Percentiles rank a stretch among this genome's conserved stretches.
Conservation (phyloP, 2,329 filamentous ascomycete species). For the Neonectria punicea region DNA sequence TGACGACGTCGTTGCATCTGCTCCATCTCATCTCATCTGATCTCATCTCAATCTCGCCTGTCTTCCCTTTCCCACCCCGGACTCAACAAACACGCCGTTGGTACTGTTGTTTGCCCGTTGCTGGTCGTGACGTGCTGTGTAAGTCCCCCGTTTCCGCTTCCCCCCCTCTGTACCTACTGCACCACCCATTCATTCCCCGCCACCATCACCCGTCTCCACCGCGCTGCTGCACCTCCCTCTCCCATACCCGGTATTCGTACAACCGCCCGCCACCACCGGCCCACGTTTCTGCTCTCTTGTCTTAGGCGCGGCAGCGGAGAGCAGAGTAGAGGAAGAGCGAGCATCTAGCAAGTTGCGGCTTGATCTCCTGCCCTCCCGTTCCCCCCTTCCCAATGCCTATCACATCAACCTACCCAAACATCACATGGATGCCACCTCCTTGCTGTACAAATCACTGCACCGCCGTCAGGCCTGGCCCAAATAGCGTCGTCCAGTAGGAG, state of each 20-base stretch:
- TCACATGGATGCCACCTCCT: background rate
- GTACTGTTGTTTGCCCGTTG: background rate
- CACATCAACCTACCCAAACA: background rate
- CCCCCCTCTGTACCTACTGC: background rate
- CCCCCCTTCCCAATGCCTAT: no score
- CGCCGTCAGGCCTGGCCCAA: conserved; percentile 24
- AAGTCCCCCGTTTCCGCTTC: background rate
- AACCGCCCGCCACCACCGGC: background rate
- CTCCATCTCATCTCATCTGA: background rate
- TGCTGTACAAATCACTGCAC: conserved; percentile 12
- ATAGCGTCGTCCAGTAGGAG: conserved; percentile 30
- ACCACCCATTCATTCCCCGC: background rate
- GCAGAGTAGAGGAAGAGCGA: background rate
- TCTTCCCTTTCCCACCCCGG: background rate
- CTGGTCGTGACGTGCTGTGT: background rate
- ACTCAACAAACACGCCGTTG: background rate
- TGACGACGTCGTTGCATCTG: background rate
- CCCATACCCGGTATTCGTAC: background rate
- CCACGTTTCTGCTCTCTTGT: background rate
- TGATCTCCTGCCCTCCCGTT: background rate
- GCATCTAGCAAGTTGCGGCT: background rate
- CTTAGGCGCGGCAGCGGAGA: background rate
- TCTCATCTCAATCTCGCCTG: background rate
- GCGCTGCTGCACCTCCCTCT: background rate
- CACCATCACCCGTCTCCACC: background rate